Evolutionary conservation across 345 rosid species (phyloP).

Genomic region (Linum trigynum): DNA sequence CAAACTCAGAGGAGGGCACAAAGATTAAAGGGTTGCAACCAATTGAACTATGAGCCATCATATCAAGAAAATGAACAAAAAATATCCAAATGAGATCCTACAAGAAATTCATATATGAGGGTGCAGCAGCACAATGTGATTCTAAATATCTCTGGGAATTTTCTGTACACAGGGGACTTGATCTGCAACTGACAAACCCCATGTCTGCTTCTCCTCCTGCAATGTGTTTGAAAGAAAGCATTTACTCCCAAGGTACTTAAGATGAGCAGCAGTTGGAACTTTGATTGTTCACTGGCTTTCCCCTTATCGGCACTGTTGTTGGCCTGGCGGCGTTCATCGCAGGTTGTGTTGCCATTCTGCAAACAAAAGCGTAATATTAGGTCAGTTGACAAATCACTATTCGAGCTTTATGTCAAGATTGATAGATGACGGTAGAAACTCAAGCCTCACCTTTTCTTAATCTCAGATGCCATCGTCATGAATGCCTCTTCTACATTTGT

Average conservation of each 20-base stretch:
- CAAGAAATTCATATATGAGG: too few species aligned
- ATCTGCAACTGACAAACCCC: not conserved
- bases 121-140: too few species aligned
- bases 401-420: not conserved
- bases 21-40: too few species aligned
- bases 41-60: too few species aligned
- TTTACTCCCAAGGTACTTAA: constrained; percentile 8
- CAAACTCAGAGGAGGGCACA: too few species aligned
- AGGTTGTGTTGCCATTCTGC: constrained; percentile 98
- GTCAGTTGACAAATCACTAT: too few species aligned
- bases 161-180: not conserved
- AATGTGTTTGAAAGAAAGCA: not conserved
- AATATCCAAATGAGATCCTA: too few species aligned
- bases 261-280: constrained; percentile 90
- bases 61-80: too few species aligned
- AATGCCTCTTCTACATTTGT: constrained; percentile 66
- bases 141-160: not conserved
- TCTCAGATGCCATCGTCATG: constrained; percentile 74
- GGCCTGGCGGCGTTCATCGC: constrained; percentile 61
- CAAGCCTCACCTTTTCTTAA: constrained; percentile 46
- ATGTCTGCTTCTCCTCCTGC: not conserved
- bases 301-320: constrained; percentile 85
- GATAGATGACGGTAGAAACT: not conserved
- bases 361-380: not conserved
- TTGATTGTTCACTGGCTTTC: constrained; percentile 78